These are phyloP conservation scores for Neopestalotiopsis sp. DNA, from an alignment of 2,329 filamentous ascomycete species.

Conservation along the genomic window DNA sequence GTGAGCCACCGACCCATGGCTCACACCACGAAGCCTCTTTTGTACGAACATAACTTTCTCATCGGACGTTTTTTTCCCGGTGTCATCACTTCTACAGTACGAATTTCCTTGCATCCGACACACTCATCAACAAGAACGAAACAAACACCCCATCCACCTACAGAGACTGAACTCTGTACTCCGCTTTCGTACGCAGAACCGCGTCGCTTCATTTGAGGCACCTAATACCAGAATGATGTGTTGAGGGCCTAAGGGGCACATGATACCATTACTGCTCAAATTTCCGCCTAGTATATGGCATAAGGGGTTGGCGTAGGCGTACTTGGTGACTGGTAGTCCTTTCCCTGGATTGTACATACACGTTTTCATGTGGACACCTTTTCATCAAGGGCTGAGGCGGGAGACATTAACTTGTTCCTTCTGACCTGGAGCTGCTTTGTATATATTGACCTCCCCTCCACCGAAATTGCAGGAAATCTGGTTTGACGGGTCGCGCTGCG, in stretches of 20 bases:
- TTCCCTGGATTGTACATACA: constrained; percentile 18
- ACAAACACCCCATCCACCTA: neutral
- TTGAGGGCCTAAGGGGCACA: constrained; percentile 27
- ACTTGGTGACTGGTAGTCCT: constrained; percentile 20
- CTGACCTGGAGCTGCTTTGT: constrained; percentile 14
- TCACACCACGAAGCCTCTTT: constrained; percentile 21
- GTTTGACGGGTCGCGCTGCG: neutral
- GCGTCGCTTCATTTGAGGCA: constrained; percentile 16
- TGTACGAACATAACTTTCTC: constrained; percentile 25
- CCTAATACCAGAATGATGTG: constrained; percentile 16
- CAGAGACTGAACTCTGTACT: constrained; percentile 13
- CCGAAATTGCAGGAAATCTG: constrained; percentile 4
- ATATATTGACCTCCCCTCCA: constrained; percentile 9
- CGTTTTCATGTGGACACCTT: constrained; percentile 24
- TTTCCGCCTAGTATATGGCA: constrained; percentile 21
- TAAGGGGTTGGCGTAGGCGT: constrained; percentile 17
- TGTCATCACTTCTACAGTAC: constrained; percentile 24
- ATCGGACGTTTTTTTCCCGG: constrained; percentile 23
- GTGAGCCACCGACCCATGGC: constrained; percentile 24
- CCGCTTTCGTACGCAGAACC: constrained; percentile 17
- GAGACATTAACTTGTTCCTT: constrained; percentile 32
- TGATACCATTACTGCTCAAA: constrained; percentile 21
- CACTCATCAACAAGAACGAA: constrained; percentile 18
- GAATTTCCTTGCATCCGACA: constrained; percentile 31
- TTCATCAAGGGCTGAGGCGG: constrained; percentile 22